Conservation (phyloP, 345 rosid species). For the Hirschfeldia incana region DNA sequence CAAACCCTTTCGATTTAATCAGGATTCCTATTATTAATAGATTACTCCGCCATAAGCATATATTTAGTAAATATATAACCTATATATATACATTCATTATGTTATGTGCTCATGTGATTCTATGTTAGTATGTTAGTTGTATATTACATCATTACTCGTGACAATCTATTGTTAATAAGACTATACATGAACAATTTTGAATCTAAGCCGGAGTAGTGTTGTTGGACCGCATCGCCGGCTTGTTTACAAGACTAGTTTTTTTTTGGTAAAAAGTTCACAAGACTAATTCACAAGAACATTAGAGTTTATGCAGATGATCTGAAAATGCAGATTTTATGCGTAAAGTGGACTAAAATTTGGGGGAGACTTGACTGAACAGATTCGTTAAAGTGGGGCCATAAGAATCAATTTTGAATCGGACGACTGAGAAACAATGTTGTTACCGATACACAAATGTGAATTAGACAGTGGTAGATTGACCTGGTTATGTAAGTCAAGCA, state of each 20-base stretch:
- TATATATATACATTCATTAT: no score
- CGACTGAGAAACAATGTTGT: neutral
- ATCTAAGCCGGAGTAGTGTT: neutral
- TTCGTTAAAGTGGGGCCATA: constrained; percentile 1
- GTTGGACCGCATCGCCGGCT: constrained; percentile 22
- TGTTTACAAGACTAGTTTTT: neutral
- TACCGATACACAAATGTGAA: neutral
- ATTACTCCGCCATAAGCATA: no score
- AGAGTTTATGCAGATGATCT: no score
- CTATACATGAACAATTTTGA: neutral
- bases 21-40: no score
- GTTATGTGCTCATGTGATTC: no score
- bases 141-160: no score
- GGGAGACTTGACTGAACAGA: constrained; percentile 23
- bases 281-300: neutral
- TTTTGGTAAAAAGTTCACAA: constrained; percentile 8
- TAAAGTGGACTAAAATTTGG: neutral
- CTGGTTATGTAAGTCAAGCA: constrained; percentile 1
- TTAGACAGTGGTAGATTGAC: neutral
- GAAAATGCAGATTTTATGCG: no score
- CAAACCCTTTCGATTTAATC: no score
- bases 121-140: no score
- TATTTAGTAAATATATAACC: no score
- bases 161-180: neutral
- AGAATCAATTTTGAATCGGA: constrained; percentile 8